Evolutionary conservation across 495 filamentous ascomycete genomes (phyloP), one percentile per base, ranked within the genome.

Genomic region (Pyrenula massariospora): DNA sequence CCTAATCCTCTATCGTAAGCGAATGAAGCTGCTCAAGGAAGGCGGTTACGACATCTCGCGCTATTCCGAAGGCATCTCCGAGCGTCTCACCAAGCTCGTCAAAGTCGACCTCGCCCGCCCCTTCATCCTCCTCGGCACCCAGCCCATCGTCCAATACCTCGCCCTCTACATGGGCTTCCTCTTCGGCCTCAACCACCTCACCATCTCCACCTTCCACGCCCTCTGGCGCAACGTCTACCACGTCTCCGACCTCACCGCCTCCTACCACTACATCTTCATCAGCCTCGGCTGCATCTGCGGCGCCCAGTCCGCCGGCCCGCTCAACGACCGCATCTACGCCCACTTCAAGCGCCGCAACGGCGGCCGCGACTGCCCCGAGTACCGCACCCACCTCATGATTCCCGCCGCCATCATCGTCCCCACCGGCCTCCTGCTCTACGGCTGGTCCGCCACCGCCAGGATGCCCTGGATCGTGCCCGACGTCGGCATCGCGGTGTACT

Each of bases 101-200:
- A 60, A 67, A 25, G 65, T 51, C 2, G 69, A 77, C 0, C 66
- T 85, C n/a, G 62, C 74, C 52, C 74, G 81, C 0, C 79, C 81
- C 2, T 81, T 84, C 62, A 68, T 67, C 3, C 67, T 86, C 15
- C 70, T 86, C 24, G 62, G 69, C 54, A 85, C 83, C 0, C 81
- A 87, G 58, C 61, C 75, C 23, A 84, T 84, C 58, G 73, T 85
- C 47, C 79, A 83, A 65, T 71, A 71, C 50, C 68, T 87, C 10
- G 76, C 84, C 5, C 25, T 78, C 8, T 85, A 84, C 68, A 81
- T 83, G 77, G 80, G 79, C 57, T 90, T 83, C 63, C 67, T 85
- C 42, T 90, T 86, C 68, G 87, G 86, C 2, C 66, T 88, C n/a
- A 82, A 84, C 72, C 89, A 89, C 57, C 79, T 91, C 2, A 76